Evolutionary conservation across 805 yeast species (phyloP), one percentile per base, ranked within the genome.

Genomic region (Schwanniomyces vanrijiae): DNA sequence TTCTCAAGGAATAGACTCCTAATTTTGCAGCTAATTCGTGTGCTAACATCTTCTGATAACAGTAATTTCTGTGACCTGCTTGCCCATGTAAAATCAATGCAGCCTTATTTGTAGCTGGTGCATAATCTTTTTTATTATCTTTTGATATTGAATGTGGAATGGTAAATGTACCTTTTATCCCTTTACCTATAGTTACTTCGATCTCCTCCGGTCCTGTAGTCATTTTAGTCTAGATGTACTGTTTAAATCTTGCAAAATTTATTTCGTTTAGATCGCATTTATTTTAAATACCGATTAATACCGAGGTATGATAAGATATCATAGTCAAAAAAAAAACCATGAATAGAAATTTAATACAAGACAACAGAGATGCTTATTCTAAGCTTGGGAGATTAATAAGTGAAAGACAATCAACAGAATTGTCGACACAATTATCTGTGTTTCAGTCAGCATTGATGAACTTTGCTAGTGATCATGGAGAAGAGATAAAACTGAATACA

Each of bases 1-100:
- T 83, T 53, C 97, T 71, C 42, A 89, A 73, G 3, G 86, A 78
- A 59, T 75, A 81, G 46, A 81, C 69, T 0, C 95, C 96, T 48
- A 77, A 61, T 13, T 77, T 76, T 1, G 68, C 60, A 0, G 90
- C 83, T 45, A 91, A 62, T 21, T 65, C 66, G 22, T 78, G 77
- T 0, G 95, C 91, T 38, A 89, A 64, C 13, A 67, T 55, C 21
- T 79, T 77, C 52, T 86, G 90, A 64, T 86, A 90, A 49, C 88
- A 82, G 61, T 88, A 86, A 68, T 87, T 80, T 54, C 89, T 80
- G 61, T 91, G 95, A 0, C 96, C 95, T 0, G 84, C 91, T 51
- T 80, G 86, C 1, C 97, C 97, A 62, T 91, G 97, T n/a, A 82
- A 54, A 14, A 90, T 59, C 5, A 90, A 60, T 0, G 84, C 89